Conservation (phyloP, 2,329 filamentous ascomycete species). For the Bipolaris zeicola region DNA sequence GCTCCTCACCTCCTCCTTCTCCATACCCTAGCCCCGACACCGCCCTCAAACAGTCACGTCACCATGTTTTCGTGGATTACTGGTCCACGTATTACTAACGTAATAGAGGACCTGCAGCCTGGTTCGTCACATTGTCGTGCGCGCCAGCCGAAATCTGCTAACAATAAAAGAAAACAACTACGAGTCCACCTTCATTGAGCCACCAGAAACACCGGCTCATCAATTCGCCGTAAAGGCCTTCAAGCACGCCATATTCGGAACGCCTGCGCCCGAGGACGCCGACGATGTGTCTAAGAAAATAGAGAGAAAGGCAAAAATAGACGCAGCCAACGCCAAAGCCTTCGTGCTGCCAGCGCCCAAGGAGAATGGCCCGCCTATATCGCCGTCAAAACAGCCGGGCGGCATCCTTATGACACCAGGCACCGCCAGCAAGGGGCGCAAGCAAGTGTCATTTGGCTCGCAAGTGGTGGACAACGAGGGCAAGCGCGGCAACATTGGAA, state of each 20-base stretch:
- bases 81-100: conserved; percentile 46
- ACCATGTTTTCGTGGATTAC: conserved; percentile 50
- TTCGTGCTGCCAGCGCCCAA: conserved; percentile 27
- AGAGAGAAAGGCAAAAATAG: conserved; percentile 35
- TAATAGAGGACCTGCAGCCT: conserved; percentile 44
- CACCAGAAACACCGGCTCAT: conserved; percentile 68
- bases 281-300: conserved; percentile 29
- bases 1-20: background rate
- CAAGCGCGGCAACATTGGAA: conserved; percentile 54
- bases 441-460: conserved; percentile 66
- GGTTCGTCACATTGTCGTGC: conserved; percentile 25
- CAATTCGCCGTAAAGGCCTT: conserved; percentile 71
- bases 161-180: conserved; percentile 37
- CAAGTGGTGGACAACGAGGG: conserved; percentile 62
- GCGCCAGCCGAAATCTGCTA: conserved; percentile 11
- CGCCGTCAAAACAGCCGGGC: conserved; percentile 62
- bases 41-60: background rate
- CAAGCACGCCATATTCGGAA: conserved; percentile 68
- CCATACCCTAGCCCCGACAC: background rate
- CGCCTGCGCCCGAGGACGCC: conserved; percentile 59
- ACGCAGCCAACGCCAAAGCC: conserved; percentile 31
- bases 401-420: conserved; percentile 70
- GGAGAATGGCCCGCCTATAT: conserved; percentile 39
- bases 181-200: conserved; percentile 56
- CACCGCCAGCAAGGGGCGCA: conserved; percentile 60